Evolutionary conservation across 1,284 basidiomycete species (phyloP).

Genomic region (Leccinum olivaceoglutinosum): DNA sequence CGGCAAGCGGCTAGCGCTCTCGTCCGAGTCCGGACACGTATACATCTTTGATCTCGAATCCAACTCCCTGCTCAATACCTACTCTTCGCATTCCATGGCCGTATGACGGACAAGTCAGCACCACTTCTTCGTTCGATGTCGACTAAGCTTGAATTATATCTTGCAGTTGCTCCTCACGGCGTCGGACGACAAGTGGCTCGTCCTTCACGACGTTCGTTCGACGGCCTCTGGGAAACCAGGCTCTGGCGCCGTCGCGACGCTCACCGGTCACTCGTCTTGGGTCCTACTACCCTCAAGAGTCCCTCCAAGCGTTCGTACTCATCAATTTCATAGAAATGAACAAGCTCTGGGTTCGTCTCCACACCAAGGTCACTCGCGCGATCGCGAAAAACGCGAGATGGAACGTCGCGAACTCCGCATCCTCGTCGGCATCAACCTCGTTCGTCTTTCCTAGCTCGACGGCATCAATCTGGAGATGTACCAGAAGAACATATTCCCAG

Average conservation of each 20-base stretch:
- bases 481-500: constrained; percentile 77
- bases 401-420: constrained; percentile 90
- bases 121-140: constrained; percentile 12
- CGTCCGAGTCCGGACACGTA: constrained; percentile 78
- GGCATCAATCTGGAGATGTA: constrained; percentile 93
- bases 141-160: constrained; percentile 1
- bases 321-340: constrained; percentile 99
- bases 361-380: constrained; percentile 94
- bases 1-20: constrained; percentile 71
- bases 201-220: constrained; percentile 77
- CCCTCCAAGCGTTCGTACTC: constrained; percentile 88
- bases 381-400: constrained; percentile 92
- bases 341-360: constrained; percentile 95
- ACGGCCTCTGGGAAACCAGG: constrained; percentile 53
- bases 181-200: constrained; percentile 83
- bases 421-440: constrained; percentile 92
- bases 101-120: constrained; percentile 56
- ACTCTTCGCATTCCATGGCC: constrained; percentile 83
- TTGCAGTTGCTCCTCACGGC: constrained; percentile 76
- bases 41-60: constrained; percentile 76
- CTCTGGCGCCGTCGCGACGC: constrained; percentile 72
- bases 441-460: constrained; percentile 87
- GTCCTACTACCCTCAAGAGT: constrained; percentile 70
- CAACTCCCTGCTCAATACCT: constrained; percentile 57
- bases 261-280: constrained; percentile 85